Evolutionary conservation across 495 filamentous ascomycete genomes (phyloP), one percentile per base, ranked within the genome.

Genomic region (Immersiella caudata): DNA sequence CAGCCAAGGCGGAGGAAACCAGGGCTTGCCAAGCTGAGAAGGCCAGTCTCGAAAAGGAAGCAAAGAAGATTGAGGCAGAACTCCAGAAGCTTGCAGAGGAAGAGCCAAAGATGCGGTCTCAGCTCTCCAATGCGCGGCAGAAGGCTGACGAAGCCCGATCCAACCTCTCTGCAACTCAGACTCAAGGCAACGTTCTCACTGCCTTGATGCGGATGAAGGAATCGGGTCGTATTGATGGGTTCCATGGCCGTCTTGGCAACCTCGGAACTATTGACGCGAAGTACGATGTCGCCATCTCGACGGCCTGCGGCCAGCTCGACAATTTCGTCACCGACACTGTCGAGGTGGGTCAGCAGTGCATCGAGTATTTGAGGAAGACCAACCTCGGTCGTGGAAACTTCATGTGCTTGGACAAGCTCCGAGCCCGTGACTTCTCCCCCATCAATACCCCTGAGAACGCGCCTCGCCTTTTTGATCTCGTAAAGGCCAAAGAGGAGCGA

Each of bases 331-430:
- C 97, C 7, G 95, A 98, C 68, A 92, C 92, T 0, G 93, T 97
- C 7, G 93, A 97, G 72, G 91, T 91, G 56, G 96, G 93, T 60
- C 94, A 97, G 76, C 93, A 97, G 72, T 98, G 96, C 76, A 97
- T 99, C 72, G 94, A 98, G 70, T 94, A 98, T 74, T 85, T 99
- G 20, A 88, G 95, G 25, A 98, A 98, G 82, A 98, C 96, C 69
- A 97, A 97, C 72, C 89, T 98, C 25, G 95, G 95, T n/a, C 87
- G 96, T 74, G 95, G 93, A 29, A 96, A 96, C 79, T 96, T 99
- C 75, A 98, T 98, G 73, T 91, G 94, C 67, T 86, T 99, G 2
- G 91, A 98, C 74, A 92, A 94, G 68, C 84, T 97, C 24, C 84
- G 92, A 35, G 81, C 84, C 54, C 86, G 90, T 55, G 90, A 97